These are phyloP conservation scores for Tetrapyrgos nigripes DNA, from an alignment of 1,284 basidiomycete genomes.

Conservation along the genomic window DNA sequence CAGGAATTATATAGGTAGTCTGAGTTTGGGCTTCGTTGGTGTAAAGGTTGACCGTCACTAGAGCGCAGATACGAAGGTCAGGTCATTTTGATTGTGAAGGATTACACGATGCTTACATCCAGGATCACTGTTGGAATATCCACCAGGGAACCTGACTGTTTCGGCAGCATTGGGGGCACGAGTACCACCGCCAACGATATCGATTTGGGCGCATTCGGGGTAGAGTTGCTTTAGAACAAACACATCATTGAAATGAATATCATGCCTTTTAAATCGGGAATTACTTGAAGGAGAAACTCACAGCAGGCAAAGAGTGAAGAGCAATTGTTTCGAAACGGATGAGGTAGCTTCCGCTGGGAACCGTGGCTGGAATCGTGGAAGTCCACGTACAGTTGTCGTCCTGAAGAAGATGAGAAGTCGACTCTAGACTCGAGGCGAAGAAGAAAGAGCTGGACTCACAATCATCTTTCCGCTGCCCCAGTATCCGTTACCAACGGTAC, in stretches of 20 bases:
- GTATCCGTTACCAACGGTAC: constrained; percentile 35
- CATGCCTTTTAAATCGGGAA: no score
- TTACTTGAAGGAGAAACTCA: constrained; percentile 25
- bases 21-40: neutral
- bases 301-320: constrained; percentile 58
- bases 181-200: constrained; percentile 53
- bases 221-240: constrained; percentile 52
- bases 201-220: constrained; percentile 62
- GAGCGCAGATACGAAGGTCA: neutral
- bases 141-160: constrained; percentile 58
- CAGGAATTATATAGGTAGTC: constrained; percentile 5
- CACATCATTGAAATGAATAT: neutral
- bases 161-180: constrained; percentile 48
- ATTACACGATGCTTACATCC: constrained; percentile 38
- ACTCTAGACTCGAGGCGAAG: no score
- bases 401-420: no score
- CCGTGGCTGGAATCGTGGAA: constrained; percentile 54
- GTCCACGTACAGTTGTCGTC: constrained; percentile 60
- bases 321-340: constrained; percentile 64
- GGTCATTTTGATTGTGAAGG: neutral
- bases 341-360: constrained; percentile 57
- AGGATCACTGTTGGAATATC: constrained; percentile 52
- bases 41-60: constrained; percentile 4
- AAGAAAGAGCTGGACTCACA: no score
- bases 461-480: constrained; percentile 44